Evolutionary conservation across 306 rosid species (phyloP).

Genomic region (Quercus berberidifolia): DNA sequence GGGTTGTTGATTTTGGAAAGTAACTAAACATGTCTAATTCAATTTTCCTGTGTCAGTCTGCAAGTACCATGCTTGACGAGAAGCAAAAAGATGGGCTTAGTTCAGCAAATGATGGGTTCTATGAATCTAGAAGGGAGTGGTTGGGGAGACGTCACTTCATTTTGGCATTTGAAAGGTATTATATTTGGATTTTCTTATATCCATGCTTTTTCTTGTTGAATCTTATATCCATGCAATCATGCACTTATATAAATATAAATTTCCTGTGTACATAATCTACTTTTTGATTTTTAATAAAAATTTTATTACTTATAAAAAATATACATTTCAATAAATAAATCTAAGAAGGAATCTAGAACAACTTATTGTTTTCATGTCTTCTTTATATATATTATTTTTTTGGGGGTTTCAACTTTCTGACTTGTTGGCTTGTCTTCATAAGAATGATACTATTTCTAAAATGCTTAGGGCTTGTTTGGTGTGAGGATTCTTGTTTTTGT

Average conservation of each 20-base stretch:
- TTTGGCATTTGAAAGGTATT: conserved; percentile 89
- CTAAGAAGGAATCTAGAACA: background rate
- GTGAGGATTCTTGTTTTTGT: too few species aligned
- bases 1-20: conserved; percentile 3
- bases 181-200: background rate
- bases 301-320: too few species aligned
- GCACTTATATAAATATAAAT: background rate
- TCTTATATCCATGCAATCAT: background rate
- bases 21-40: conserved; percentile 10
- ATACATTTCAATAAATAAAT: background rate
- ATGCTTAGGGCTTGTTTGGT: background rate
- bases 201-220: conserved; percentile 3
- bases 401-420: background rate
- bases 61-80: conserved; percentile 74
- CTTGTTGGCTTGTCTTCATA: background rate
- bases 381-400: background rate
- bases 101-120: conserved; percentile 86
- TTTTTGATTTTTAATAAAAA: too few species aligned
- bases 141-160: conserved; percentile 85
- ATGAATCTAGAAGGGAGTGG: conserved; percentile 97
- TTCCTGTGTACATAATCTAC: too few species aligned
- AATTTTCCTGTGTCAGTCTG: conserved; percentile 44
- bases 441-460: background rate
- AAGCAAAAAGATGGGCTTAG: conserved; percentile 85
- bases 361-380: background rate